These are phyloP conservation scores for Nematocida parisii DNA, from an alignment of 371 early-diverging fungal genomes.

Conservation along the genomic window DNA sequence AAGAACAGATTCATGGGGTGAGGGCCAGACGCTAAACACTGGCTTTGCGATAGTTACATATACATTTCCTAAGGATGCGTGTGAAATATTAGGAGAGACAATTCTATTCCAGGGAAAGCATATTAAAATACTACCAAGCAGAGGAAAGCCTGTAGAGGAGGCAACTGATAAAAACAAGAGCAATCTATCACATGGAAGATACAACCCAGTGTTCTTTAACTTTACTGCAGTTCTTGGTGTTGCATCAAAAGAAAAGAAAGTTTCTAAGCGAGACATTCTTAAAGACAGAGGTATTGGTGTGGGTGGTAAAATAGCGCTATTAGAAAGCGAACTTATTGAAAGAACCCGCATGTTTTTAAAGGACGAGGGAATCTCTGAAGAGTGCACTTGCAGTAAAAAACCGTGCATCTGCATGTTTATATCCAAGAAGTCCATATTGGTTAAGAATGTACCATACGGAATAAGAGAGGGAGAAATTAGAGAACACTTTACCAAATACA, in stretches of 20 bases:
- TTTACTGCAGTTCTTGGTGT: slow-evolving; percentile 68
- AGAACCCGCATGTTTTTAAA: slow-evolving; percentile 67
- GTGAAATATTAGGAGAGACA: slow-evolving; percentile 4
- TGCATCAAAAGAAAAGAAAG: slow-evolving; percentile 59
- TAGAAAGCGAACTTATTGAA: slow-evolving; percentile 69
- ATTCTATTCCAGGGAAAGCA: slow-evolving; percentile 57
- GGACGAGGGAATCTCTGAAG: slow-evolving; percentile 57
- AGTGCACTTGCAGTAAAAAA: slow-evolving; percentile 27
- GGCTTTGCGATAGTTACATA: slow-evolving; percentile 33
- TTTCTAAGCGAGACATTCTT: slow-evolving; percentile 60
- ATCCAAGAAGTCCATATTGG: slow-evolving; percentile 41
- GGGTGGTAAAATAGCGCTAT: slow-evolving; percentile 64
- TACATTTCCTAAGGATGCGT: slow-evolving; percentile 50
- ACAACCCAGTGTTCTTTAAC: slow-evolving; percentile 69
- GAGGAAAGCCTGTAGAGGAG: slow-evolving; percentile 41
- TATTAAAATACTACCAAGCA: slow-evolving; percentile 54
- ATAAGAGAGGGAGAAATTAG: slow-evolving; percentile 35
- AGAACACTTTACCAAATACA: slow-evolving; percentile 43
- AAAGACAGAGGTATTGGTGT: slow-evolving; percentile 66
- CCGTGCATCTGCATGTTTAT: slow-evolving; percentile 46
- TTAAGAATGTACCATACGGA: slow-evolving; percentile 44
- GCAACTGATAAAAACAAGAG: slow-evolving; percentile 26
- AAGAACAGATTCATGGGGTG: slow-evolving; percentile 58
- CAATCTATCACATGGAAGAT: slow-evolving; percentile 55
- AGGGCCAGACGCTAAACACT: slow-evolving; percentile 40